Base-by-base conservation (phyloP, 1,284 basidiomycete species). In the Cutaneotrichosporon cavernicola region DNA sequence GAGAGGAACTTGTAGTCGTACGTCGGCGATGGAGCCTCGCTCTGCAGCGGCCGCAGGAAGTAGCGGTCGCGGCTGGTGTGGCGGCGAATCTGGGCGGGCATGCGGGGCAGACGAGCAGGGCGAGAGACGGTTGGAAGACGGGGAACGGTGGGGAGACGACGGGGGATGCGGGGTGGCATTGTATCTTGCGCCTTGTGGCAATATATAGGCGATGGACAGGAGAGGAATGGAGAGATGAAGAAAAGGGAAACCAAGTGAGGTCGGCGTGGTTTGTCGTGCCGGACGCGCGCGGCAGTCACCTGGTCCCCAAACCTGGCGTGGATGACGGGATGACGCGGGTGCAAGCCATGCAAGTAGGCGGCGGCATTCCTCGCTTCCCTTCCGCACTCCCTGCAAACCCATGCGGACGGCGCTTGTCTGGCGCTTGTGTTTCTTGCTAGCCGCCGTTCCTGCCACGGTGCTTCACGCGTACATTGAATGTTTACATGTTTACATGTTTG, bases 1-100 rank as follows among this genome's bases (percentile, higher is more conserved):
- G 83, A 76, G 62, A 91, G 80, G 75, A 89, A 91, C 73, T 75
- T 76, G 73, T 79, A 77, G 31, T 75, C 69, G 67, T 75, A 76
- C 14, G 64, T 72, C 5, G 75, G 77, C 13, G 40, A 22, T 7
- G 56, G 32, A 4, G 46, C 31, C n/a, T 62, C 62, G 47, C 49
- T 50, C 38, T 61, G 63, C n/a, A 67, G 60, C 46, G 61, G 63
- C 31, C 61, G 62, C 56, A 66, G 61, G 51, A 63, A 69, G 63
- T 69, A 67, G 30, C 49, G 55, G 63, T 66, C 63, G 61, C 68
- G 68, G 6, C 58, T 56, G 38, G 60, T 56, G 60, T 65, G 63
- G 22, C 38, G 21, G 52, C 65, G 65, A 18, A 32, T 40, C 13
- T 61, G 60, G 16, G 31, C 6, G 36, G 14, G 36, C 13, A 30